A percentile compares a stretch with the other conserved stretches of the same genome.
These are phyloP conservation scores for barrel medic (Medicago truncatula) DNA, from an alignment of 306 rosid genomes.

Conservation along the genomic window MtrunA17r5.0-ANR NC_053048.1:35430001-35430500, in stretches of 20 bases:
- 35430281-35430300: constrained; percentile 95
- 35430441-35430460: not conserved
- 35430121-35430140: constrained; percentile 99
- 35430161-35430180: constrained; percentile 85
- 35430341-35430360: constrained; percentile 83
- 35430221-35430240: constrained; percentile 95
- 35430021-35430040: constrained; percentile 19
- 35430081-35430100: constrained; percentile 30
- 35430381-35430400: constrained; percentile 9
- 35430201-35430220: constrained; percentile 95
- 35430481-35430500: not conserved
- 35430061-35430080: constrained; percentile 12
- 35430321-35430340: constrained; percentile 95
- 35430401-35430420: constrained; percentile 25
- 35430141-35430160: constrained; percentile 90
- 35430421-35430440: not conserved
- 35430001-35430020: not conserved
- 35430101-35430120: constrained; percentile 86
- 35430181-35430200: constrained; percentile 87
- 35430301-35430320: constrained; percentile 96
- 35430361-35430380: constrained; percentile 10
- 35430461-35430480: not conserved
- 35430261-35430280: constrained; percentile 91
- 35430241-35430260: constrained; percentile 87
- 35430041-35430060: constrained; percentile 30